Percentiles rank a stretch among this genome's conserved stretches.
These are phyloP conservation scores for Fusarium continuum DNA, from an alignment of 2,329 filamentous ascomycete genomes.

Conservation along the genomic window DNA sequence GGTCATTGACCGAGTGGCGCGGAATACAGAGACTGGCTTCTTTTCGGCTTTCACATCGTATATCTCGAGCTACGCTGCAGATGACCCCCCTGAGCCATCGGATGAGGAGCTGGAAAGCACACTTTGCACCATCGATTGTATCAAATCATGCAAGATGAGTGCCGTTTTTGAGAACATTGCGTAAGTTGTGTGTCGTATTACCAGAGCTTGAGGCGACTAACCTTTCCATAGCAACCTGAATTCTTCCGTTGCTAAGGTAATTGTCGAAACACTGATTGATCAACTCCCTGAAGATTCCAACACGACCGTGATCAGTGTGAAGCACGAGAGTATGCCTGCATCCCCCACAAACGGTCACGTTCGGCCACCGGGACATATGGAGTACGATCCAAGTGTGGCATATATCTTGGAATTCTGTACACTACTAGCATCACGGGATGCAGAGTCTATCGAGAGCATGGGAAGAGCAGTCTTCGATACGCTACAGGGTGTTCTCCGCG, in stretches of 20 bases:
- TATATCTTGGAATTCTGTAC: slow-evolving; percentile 95
- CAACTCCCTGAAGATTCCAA: slow-evolving; percentile 86
- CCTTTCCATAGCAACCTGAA: slow-evolving; percentile 50
- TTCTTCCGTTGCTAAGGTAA: slow-evolving; percentile 42
- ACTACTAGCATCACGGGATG: slow-evolving; percentile 78
- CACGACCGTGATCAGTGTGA: slow-evolving; percentile 85
- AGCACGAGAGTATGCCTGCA: slow-evolving; percentile 78
- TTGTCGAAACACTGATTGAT: slow-evolving; percentile 76
- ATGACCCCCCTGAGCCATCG: slow-evolving; percentile 96
- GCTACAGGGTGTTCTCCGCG: slow-evolving; percentile 82
- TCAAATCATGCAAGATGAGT: slow-evolving; percentile 87
- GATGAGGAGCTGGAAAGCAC: slow-evolving; percentile 98
- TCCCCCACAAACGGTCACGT: slow-evolving; percentile 64
- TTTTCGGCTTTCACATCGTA: slow-evolving; percentile 96
- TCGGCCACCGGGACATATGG: slow-evolving; percentile 54
- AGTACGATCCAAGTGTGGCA: slow-evolving; percentile 86
- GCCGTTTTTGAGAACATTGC: slow-evolving; percentile 84
- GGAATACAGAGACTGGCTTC: slow-evolving; percentile 81
- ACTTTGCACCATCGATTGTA: slow-evolving; percentile 90
- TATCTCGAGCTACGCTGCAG: slow-evolving; percentile 97
- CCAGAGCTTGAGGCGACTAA: neutral
- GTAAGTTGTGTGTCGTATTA: slow-evolving; percentile 57
- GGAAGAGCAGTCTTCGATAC: slow-evolving; percentile 83
- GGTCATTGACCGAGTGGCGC: slow-evolving; percentile 86
- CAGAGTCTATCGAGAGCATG: slow-evolving; percentile 74